Evolutionary conservation across 257 asterid species (phyloP), one percentile per base, ranked within the genome.

Genomic region (Petunia axillaris): DNA sequence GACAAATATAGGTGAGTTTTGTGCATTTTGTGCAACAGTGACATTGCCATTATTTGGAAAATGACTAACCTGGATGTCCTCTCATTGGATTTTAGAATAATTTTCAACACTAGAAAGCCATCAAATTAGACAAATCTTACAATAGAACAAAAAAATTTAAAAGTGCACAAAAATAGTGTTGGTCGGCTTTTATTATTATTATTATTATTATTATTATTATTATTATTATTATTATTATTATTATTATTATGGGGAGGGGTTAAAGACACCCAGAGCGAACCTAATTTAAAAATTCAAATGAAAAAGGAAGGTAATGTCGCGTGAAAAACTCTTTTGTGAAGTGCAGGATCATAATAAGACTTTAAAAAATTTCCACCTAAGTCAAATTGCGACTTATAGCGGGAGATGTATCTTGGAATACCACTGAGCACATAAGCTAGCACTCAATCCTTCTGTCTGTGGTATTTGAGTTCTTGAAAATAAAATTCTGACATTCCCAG

Each of bases 61-160:
- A 50, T 8, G 79, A 83, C 82, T 75, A 81, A 81, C 81, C 71
- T 75, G 81, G 68, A 78, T 4, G 35, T 36, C 66, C 39, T 15
- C 16, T 10, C 36, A n/a, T 57, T 15, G 8, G 63, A 36, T 3
- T n/a, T 15, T 57, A 57, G 37, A 57, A 57, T 57, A 1, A n/a
- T 58, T 58, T 58, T 58, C 36, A 58, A 58, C 9, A 4, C 8
- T n/a, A 8, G n/a, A 58, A 57, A 58, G 9, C 37, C 64, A 58
- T n/a, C 37, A n/a, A 57, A 0, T 5, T 15, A 57, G 63, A 54
- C 16, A 54, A 52, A 48, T 48, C 10, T 48, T 9, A 48, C 53
- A 48, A 5, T 48, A 48, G 25, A 25, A 25, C 25, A 25, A 25
- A 25, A 25, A 25, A 25, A 25, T 25, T 25, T 25, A 25, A 25